These are phyloP conservation scores for Ceratobasidium sp. DNA, from an alignment of 1,284 basidiomycete species.

Conservation along the genomic window DNA sequence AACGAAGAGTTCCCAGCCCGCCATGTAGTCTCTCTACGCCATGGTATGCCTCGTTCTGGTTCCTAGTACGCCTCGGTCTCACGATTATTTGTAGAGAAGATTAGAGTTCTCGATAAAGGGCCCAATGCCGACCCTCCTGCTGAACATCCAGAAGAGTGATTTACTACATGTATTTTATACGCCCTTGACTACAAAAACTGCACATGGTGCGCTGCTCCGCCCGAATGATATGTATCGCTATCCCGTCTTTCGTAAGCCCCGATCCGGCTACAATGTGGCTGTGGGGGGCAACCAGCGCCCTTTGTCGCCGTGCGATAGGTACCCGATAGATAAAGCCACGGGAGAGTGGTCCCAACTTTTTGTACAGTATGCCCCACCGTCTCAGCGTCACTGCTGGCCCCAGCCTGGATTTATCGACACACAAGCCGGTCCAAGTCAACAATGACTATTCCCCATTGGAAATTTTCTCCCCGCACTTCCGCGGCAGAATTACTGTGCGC, in stretches of 20 bases:
- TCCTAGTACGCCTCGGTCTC: not conserved
- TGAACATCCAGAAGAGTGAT: no score
- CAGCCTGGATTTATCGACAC: slow-evolving; percentile 30
- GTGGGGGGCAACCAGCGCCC: no score
- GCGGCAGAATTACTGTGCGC: slow-evolving; percentile 34
- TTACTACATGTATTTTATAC: no score
- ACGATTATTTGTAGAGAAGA: not conserved
- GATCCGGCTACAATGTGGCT: not conserved
- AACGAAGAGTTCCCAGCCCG: not conserved
- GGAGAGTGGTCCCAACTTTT: not conserved
- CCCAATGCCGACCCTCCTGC: not conserved
- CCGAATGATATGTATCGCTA: not conserved
- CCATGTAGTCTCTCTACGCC: slow-evolving; percentile 55
- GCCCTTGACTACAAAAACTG: not conserved
- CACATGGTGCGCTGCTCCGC: not conserved
- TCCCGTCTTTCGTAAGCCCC: not conserved
- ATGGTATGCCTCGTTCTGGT: slow-evolving; percentile 56
- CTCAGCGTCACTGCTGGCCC: slow-evolving; percentile 39
- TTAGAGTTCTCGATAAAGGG: slow-evolving; percentile 17
- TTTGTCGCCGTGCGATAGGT: no score
- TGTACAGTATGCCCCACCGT: slow-evolving; percentile 22
- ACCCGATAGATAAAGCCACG: no score
- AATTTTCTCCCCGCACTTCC: slow-evolving; percentile 18
- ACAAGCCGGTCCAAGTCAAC: slow-evolving; percentile 32
- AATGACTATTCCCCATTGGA: slow-evolving; percentile 26